A percentile compares a stretch with the other conserved stretches of the same genome.
These are phyloP conservation scores for Lactarius sanguifluus DNA, from an alignment of 768 basidiomycete species.

Conservation along the genomic window DNA sequence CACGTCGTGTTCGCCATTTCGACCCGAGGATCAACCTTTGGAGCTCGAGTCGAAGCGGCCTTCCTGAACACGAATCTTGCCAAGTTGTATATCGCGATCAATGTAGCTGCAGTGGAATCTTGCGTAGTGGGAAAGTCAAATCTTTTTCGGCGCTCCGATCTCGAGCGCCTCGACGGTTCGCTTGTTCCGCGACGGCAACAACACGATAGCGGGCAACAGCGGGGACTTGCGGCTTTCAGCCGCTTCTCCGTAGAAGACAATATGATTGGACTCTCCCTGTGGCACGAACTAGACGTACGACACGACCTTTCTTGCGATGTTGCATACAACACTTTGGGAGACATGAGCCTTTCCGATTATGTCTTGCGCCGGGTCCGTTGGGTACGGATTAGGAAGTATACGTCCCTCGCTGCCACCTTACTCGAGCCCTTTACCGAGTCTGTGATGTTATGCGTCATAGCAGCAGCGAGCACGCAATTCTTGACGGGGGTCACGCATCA, in stretches of 20 bases:
- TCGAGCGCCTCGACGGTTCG: constrained; percentile 72
- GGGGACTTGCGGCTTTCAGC: constrained; percentile 77
- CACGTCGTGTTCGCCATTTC: constrained; percentile 90
- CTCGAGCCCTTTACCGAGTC: constrained; percentile 93
- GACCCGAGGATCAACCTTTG: constrained; percentile 64
- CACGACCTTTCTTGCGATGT: constrained; percentile 93
- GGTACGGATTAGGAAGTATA: constrained; percentile 95
- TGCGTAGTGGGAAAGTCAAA: constrained; percentile 98
- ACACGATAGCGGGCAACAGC: constrained; percentile 34
- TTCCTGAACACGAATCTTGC: constrained; percentile 98
- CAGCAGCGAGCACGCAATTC: constrained; percentile 51
- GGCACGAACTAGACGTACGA: constrained; percentile 87
- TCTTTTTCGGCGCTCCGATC: constrained; percentile 85
- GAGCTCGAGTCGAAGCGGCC: constrained; percentile 85
- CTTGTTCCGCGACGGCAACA: constrained; percentile 43
- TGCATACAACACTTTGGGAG: constrained; percentile 84
- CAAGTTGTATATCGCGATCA: constrained; percentile 97
- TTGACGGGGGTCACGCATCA: constrained; percentile 53
- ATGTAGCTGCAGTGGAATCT: constrained; percentile 83
- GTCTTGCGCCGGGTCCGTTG: constrained; percentile 90
- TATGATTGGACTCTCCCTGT: constrained; percentile 89
- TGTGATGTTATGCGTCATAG: constrained; percentile 65
- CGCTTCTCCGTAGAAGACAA: constrained; percentile 96
- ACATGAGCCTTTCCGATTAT: constrained; percentile 84
- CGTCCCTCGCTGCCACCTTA: constrained; percentile 84